Evolutionary conservation across 176 grass and related monocot genomes (phyloP), one percentile per base, ranked within the genome.

Genomic region (Puya raimondii): DNA sequence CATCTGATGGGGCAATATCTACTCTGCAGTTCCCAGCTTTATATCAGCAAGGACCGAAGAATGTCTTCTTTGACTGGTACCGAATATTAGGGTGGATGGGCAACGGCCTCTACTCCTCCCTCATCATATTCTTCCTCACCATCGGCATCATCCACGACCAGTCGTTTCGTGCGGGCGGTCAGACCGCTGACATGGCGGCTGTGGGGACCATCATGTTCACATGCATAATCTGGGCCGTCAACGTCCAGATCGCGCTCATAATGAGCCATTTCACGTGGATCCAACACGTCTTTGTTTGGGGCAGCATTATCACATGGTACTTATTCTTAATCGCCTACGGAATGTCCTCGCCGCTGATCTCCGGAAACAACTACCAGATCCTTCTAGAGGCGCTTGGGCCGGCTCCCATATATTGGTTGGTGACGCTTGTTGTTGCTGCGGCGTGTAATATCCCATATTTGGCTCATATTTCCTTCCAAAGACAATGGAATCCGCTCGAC

Each of bases 201-300:
- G 80, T 99, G 12, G 95, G 95, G 71, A 99, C 87, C 64, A 79
- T 87, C 71, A 99, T 99, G 89, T 99, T 99, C 63, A 93, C 95
- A 50, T 99, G 90, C 75, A 99, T 93, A 79, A 91, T 99, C 75
- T 99, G 94, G 87, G 87, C 90, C 49, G 89, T 99, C 25, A 99
- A 99, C 83, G 78, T 99, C 54, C 94, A 99, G 75, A 99, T 99
- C 68, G 87, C 89, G 23, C 80, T 93, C 51, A 99, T 85, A 79
- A 99, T 99, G 94, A 90, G 87, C 78, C 90, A 99, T 90, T 99
- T 99, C 82, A 99, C 94, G 49, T 99, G 94, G 94, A 99, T 99
- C 71, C 94, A 93, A 51, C 87, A 93, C 78, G 12, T 99, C 61
- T 90, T 93, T 72, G 94, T 99, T 3, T 99, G 89, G 84, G 94